phyloP scores from a whole-genome alignment of 441 rosid genomes.

The Melastoma candidum region DNA sequence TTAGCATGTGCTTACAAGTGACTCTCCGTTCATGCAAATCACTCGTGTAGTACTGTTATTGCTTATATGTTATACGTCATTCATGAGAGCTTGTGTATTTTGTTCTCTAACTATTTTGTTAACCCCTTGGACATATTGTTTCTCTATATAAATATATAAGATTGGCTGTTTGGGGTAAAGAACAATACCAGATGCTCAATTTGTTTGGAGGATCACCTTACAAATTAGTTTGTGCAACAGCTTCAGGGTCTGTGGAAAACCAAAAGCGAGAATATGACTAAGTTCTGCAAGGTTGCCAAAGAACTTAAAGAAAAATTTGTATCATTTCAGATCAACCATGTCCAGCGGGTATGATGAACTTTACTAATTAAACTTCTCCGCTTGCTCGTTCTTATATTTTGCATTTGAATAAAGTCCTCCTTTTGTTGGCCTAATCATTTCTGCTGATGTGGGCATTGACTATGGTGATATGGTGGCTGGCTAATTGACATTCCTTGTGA shows the following conservation, averaged over 20 bases:
- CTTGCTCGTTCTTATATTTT: slow-evolving; percentile 1
- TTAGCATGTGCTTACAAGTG: background rate
- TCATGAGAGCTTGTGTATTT: no score
- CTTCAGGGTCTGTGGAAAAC: slow-evolving; percentile 10
- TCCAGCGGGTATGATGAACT: background rate
- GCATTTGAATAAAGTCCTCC: background rate
- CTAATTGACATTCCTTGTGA: no score
- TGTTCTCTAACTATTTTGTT: no score
- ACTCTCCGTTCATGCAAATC: no score
- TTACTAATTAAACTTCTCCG: background rate
- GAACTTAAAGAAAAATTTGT: slow-evolving; percentile 5
- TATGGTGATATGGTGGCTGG: no score
- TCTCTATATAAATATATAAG: no score
- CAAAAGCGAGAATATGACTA: slow-evolving; percentile 5
- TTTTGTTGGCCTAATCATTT: slow-evolving; percentile 1
- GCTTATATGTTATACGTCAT: no score
- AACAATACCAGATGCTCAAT: background rate
- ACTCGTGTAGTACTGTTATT: no score
- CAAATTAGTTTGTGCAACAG: slow-evolving; percentile 1
- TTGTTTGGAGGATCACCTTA: slow-evolving; percentile 3
- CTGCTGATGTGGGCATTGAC: no score
- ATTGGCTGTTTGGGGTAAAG: background rate
- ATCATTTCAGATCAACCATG: slow-evolving; percentile 2
- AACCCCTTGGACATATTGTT: no score
- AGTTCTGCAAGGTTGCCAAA: slow-evolving; percentile 3